Evolutionary conservation across 257 asterid species (phyloP).

Genomic region (Solanum peruvianum): DNA sequence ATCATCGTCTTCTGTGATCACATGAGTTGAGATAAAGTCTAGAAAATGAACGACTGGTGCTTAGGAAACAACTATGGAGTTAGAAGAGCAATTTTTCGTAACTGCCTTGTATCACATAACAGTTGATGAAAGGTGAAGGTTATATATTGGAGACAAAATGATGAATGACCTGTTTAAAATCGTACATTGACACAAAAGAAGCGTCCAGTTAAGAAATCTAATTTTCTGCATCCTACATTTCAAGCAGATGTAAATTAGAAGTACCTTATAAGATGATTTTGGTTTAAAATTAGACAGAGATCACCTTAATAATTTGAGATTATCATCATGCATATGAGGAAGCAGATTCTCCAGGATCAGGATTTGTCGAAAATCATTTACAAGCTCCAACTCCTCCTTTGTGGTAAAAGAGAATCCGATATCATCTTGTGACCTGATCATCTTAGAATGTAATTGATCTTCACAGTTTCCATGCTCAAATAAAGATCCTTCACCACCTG

Average conservation of each 20-base stretch:
- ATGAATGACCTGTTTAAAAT: not conserved
- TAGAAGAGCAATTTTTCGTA: not conserved
- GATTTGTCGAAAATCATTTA: conserved; percentile 46
- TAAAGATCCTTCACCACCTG: conserved; percentile 22
- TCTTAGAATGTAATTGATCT: conserved; percentile 20
- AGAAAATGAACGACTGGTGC: not conserved
- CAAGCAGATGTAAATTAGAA: not conserved
- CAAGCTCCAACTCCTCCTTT: conserved; percentile 6
- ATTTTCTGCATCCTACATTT: not conserved
- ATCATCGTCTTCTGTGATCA: not conserved
- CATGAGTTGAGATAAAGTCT: not conserved
- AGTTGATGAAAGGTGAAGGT: not conserved
- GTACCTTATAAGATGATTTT: too few relatives aligned
- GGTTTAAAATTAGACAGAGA: not conserved
- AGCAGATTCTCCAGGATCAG: conserved; percentile 42
- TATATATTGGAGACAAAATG: not conserved
- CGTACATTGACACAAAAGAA: not conserved
- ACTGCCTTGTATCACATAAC: not conserved
- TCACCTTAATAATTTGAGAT: conserved; percentile 55
- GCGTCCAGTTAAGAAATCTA: not conserved
- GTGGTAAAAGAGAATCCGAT: too few relatives aligned
- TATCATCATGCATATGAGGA: conserved; percentile 52
- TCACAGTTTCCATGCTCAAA: conserved; percentile 5
- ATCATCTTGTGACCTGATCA: conserved; percentile 19
- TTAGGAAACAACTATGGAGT: not conserved